These are phyloP conservation scores for Xerocomellus intermedius DNA, from an alignment of 768 basidiomycete genomes.

Conservation along the genomic window DNA sequence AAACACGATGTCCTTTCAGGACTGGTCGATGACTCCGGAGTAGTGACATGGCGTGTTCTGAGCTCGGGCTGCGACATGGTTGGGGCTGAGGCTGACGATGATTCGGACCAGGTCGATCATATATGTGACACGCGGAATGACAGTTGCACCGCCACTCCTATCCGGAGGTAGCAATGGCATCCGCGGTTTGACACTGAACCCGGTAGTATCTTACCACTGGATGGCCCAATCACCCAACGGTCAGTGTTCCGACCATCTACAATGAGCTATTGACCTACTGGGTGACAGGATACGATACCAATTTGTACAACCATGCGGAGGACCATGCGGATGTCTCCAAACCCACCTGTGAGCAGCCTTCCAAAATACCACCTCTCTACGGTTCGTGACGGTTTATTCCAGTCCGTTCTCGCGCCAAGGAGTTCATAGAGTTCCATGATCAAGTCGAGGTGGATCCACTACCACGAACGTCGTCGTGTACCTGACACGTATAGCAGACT, in stretches of 20 bases:
- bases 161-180: background rate
- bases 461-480: background rate
- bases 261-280: background rate
- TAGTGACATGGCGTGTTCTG: background rate
- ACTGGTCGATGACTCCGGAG: background rate
- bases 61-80: background rate
- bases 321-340: background rate
- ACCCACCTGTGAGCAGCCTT: conserved; percentile 17
- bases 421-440: conserved; percentile 86
- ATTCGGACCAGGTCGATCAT: too few species aligned
- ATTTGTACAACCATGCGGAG: background rate
- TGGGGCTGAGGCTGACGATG: conserved; percentile 9
- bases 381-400: background rate
- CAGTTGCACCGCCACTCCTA: conserved; percentile 14
- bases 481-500: conserved; percentile 49
- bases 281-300: conserved; percentile 7
- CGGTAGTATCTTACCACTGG: background rate
- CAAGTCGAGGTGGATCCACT: conserved; percentile 69
- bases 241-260: background rate
- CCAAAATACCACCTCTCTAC: background rate
- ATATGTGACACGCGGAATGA: too few species aligned
- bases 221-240: conserved; percentile 15
- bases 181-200: background rate
- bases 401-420: conserved; percentile 47
- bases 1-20: background rate